Base-by-base conservation (phyloP, 106 monocot species). In the Cymbidium sinense region DNA sequence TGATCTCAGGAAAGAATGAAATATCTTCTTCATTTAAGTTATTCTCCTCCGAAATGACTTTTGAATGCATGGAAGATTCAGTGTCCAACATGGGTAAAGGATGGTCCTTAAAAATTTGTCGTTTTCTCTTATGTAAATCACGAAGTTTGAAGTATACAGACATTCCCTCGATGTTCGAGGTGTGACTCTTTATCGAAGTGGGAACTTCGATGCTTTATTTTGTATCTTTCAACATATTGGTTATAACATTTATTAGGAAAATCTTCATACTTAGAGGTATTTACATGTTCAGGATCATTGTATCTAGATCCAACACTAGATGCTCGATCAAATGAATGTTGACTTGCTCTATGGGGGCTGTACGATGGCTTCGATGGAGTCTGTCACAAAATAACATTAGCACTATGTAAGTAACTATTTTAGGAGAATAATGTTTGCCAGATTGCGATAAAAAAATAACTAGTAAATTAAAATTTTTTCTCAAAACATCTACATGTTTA, bases 141-240 rank as follows among this genome's bases (percentile, higher is more conserved):
- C 79, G 39, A 70, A 86, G 85, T 73, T 85, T 92, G 4, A 89
- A 76, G 39, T 89, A 99, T 7, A 74, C 29, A 64, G 83, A 86
- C 99, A 99, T 99, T 62, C 90, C 95, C 34, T 99, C 99, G 99
- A 52, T 52, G 95, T 92, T 77, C 99, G 74, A 69, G 93, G 55
- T 84, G 69, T 35, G 84, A 74, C 51, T 99, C 99, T 73, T 86
- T 87, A 27, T 91, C 92, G 81, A 64, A 81, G 61, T 44, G 82
- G 87, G 35, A 81, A 80, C 54, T 77, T 92, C 21, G 79, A 61
- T 84, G 85, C 62, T 78, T 88, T 73, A 79, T 80, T 84, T 70
- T 83, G 52, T 88, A 77, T 77, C 83, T 88, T 6, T 92, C 92
- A 69, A 77, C 70, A 76, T 73, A 89, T 50, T 78, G 86, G n/a